Percentiles rank a stretch among this genome's conserved stretches.
phyloP scores from a whole-genome alignment of 1,139 yeast genomes.

The Magnusiomyces suaveolens region DNA sequence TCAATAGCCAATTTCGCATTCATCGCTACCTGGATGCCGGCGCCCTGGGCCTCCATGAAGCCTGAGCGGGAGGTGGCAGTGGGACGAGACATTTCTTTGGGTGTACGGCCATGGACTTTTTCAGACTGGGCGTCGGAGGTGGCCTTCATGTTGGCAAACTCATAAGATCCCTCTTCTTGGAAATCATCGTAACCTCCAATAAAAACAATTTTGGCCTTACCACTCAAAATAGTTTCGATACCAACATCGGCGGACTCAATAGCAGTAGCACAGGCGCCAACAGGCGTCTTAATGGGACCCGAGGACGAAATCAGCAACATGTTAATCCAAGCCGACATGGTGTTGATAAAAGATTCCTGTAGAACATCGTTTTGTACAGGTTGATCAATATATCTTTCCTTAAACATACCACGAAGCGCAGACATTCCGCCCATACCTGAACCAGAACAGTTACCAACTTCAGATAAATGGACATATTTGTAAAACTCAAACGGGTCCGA shows the following conservation, averaged over 20 bases:
- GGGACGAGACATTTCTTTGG: constrained; percentile 97
- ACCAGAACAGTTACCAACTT: constrained; percentile 98
- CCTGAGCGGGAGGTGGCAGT: constrained; percentile 92
- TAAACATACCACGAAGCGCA: constrained; percentile 96
- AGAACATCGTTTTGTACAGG: constrained; percentile 95
- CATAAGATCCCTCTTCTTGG: constrained; percentile 98
- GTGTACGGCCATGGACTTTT: constrained; percentile 91
- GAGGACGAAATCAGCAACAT: constrained; percentile 93
- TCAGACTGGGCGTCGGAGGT: constrained; percentile 84
- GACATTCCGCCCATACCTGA: constrained; percentile 99
- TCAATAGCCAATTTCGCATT: constrained; percentile 82
- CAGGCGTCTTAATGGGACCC: constrained; percentile 98
- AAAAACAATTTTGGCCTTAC: constrained; percentile 90
- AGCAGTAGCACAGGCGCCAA: constrained; percentile 99
- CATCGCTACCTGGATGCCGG: constrained; percentile 96
- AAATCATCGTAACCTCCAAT: constrained; percentile 99
- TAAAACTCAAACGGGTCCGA: constrained; percentile 98
- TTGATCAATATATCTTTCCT: constrained; percentile 79
- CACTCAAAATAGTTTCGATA: constrained; percentile 81
- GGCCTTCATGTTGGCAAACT: constrained; percentile 98
- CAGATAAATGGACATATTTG: constrained; percentile 95
- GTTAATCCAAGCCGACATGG: constrained; percentile 99
- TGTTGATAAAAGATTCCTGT: constrained; percentile 96
- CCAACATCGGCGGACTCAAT: constrained; percentile 95
- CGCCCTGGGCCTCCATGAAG: constrained; percentile 98